Conservation (phyloP, 148 eudicot species). For the Vaccinium vitisidaea region DNA sequence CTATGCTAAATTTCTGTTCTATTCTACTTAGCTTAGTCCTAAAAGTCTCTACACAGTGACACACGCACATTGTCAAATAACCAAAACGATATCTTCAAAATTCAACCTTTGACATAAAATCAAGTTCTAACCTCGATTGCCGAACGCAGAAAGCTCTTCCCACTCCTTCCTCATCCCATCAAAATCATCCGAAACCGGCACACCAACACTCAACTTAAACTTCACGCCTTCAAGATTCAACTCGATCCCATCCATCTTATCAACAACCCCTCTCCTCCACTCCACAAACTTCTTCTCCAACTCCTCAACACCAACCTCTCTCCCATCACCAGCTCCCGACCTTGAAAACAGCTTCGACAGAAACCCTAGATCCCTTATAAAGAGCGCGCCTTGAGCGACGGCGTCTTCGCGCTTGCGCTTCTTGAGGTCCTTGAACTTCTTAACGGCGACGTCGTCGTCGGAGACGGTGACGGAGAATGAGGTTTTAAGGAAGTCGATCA, state of each 20-base stretch:
- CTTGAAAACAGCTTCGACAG: constrained; percentile 19
- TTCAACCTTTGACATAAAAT: neutral
- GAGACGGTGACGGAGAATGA: constrained; percentile 40
- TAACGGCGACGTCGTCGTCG: constrained; percentile 43
- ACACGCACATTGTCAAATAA: neutral
- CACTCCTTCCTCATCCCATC: constrained; percentile 60
- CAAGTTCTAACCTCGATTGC: constrained; percentile 47
- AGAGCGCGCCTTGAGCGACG: constrained; percentile 51
- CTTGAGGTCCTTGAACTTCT: constrained; percentile 53
- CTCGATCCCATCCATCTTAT: constrained; percentile 78
- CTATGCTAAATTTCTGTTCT: neutral
- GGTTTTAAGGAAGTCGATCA: constrained; percentile 51
- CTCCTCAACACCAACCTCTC: constrained; percentile 13
- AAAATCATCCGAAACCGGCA: constrained; percentile 65
- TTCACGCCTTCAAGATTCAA: constrained; percentile 63
- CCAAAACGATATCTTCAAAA: neutral
- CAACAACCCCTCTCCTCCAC: constrained; percentile 59
- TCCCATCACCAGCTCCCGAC: neutral
- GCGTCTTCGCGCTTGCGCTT: constrained; percentile 73
- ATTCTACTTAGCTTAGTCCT: neutral
- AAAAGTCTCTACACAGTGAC: neutral
- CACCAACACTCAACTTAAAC: constrained; percentile 53
- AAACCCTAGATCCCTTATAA: constrained; percentile 59
- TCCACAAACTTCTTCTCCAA: constrained; percentile 49
- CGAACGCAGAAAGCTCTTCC: constrained; percentile 68